A percentile compares a stretch with the other conserved stretches of the same genome.
Conservation (phyloP, 768 basidiomycete species). For the Tricholoma flavovirens region DNA sequence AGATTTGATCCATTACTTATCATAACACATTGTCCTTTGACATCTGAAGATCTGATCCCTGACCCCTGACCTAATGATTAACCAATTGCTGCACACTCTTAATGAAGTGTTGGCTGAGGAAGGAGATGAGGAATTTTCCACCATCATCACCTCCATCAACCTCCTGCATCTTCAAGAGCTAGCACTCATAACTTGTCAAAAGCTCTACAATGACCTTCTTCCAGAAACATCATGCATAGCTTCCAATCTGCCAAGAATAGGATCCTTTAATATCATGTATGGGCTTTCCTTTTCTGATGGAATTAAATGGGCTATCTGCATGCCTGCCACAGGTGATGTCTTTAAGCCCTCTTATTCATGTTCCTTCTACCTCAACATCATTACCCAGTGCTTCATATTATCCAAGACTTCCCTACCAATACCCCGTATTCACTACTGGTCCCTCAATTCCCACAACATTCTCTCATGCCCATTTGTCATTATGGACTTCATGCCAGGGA, state of each 20-base stretch:
- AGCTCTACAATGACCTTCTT: background rate
- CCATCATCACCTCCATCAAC: background rate
- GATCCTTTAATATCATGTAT: background rate
- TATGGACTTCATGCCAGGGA: constrained; percentile 13
- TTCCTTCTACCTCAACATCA: constrained; percentile 1
- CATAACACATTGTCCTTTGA: too few relatives aligned
- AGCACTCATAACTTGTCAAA: background rate
- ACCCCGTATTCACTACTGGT: constrained; percentile 11
- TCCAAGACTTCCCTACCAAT: constrained; percentile 12
- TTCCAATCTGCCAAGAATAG: background rate
- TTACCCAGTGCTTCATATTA: constrained; percentile 10
- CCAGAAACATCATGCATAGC: background rate
- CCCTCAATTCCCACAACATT: constrained; percentile 6
- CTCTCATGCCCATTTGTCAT: constrained; percentile 11
- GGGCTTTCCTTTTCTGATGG: constrained; percentile 9
- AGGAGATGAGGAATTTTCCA: background rate
- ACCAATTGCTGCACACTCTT: background rate
- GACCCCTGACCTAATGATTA: background rate
- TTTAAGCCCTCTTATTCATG: background rate
- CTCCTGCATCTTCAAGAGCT: background rate
- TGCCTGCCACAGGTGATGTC: constrained; percentile 5
- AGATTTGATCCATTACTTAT: too few relatives aligned
- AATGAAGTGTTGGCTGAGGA: background rate
- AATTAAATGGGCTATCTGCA: constrained; percentile 12
- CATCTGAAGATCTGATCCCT: too few relatives aligned